Conservation (phyloP, 2,329 filamentous ascomycete genomes). For the Ramularia endophylla region DNA sequence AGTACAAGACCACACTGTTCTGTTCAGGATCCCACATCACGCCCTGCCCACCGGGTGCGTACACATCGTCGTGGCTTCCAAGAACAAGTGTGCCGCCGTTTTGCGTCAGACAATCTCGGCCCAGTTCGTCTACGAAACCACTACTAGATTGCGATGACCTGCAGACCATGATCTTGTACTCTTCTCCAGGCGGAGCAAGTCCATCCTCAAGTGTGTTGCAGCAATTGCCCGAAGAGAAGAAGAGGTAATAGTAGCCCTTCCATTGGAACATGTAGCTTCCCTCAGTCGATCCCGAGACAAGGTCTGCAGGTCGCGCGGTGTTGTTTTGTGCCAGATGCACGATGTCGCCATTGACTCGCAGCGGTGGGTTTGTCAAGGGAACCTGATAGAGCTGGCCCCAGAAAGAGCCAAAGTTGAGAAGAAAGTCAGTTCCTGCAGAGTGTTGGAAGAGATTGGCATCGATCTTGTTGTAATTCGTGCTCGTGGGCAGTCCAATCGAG, state of each 20-base stretch:
- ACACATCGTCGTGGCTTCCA: slow-evolving; percentile 54
- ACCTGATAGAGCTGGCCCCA: slow-evolving; percentile 61
- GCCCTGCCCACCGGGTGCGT: slow-evolving; percentile 61
- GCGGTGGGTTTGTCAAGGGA: slow-evolving; percentile 34
- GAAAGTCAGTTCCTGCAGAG: slow-evolving; percentile 37
- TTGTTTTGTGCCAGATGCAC: slow-evolving; percentile 51
- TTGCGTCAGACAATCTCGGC: slow-evolving; percentile 45
- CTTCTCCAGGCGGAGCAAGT: slow-evolving; percentile 41
- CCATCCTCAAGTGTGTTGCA: slow-evolving; percentile 26
- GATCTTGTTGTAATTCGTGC: slow-evolving; percentile 43
- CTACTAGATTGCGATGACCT: slow-evolving; percentile 47
- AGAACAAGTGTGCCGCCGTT: slow-evolving; percentile 57
- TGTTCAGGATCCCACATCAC: slow-evolving; percentile 45
- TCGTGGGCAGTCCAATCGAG: slow-evolving; percentile 48
- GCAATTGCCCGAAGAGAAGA: slow-evolving; percentile 34
- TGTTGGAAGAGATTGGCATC: slow-evolving; percentile 41
- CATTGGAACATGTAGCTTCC: slow-evolving; percentile 52
- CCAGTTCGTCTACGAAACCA: slow-evolving; percentile 51
- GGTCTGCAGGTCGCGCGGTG: slow-evolving; percentile 30
- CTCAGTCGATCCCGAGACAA: slow-evolving; percentile 46
- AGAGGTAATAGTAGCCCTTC: slow-evolving; percentile 55
- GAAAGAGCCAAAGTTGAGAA: slow-evolving; percentile 56
- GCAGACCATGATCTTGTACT: slow-evolving; percentile 62
- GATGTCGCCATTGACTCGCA: slow-evolving; percentile 23
- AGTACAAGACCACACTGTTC: slow-evolving; percentile 53